These are phyloP conservation scores for Neurospora sp. DNA, from an alignment of 495 filamentous ascomycete species.

Conservation along the genomic window DNA sequence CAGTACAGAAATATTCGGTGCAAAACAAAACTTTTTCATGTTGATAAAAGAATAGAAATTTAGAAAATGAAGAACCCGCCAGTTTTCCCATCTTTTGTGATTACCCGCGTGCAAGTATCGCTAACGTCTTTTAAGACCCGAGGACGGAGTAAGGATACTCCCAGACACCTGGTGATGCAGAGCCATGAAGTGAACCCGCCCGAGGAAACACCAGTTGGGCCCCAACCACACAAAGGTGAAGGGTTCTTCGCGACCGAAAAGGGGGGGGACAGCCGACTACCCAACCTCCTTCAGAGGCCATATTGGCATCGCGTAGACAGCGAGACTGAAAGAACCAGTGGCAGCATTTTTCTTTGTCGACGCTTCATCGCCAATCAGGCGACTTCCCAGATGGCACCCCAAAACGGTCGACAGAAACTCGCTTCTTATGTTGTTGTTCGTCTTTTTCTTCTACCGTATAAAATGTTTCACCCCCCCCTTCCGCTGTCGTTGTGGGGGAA, in stretches of 20 bases:
- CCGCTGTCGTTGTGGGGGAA: neutral
- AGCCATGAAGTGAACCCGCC: neutral
- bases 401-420: neutral
- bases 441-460: neutral
- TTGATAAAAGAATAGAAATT: neutral
- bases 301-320: constrained; percentile 19
- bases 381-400: neutral
- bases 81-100: neutral
- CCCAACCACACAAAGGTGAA: neutral
- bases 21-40: neutral
- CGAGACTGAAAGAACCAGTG: neutral
- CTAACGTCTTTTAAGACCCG: neutral
- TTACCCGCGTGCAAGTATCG: neutral
- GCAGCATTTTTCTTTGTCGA: constrained; percentile 8
- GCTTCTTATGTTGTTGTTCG: neutral
- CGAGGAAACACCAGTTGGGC: neutral
- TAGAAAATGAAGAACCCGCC: neutral
- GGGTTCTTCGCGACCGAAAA: neutral
- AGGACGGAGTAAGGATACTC: neutral
- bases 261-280: neutral
- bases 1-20: neutral
- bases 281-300: neutral
- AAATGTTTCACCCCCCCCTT: neutral
- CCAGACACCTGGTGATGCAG: neutral
- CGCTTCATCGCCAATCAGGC: constrained; percentile 17